A percentile compares a stretch with the other conserved stretches of the same genome.
Evolutionary conservation across 805 yeast genomes (phyloP).

Genomic region (Sugiyamaella chiloensis): DNA sequence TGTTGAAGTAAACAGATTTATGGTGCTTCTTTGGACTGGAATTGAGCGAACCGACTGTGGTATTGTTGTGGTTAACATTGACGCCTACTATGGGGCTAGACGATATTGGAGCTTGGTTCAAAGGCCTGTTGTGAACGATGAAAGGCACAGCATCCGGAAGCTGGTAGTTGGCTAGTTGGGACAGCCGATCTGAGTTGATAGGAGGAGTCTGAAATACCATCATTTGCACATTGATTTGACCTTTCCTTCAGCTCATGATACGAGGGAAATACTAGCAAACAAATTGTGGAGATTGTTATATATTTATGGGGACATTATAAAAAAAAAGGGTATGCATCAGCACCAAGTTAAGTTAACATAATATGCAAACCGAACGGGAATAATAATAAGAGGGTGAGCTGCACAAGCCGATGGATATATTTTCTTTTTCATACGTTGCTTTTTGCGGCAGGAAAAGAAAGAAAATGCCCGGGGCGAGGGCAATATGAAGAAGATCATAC

Average conservation of each 20-base stretch:
- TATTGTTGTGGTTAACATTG: too few relatives aligned
- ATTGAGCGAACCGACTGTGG: neutral
- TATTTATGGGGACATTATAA: conserved; percentile 2
- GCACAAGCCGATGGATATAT: conserved; percentile 2
- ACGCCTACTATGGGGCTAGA: too few relatives aligned
- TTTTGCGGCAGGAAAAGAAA: neutral
- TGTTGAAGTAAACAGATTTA: conserved; percentile 20
- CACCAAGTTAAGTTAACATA: conserved; percentile 6
- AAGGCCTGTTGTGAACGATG: too few relatives aligned
- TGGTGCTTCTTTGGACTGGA: neutral
- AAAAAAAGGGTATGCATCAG: conserved; percentile 5
- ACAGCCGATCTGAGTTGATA: neutral
- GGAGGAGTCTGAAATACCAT: neutral
- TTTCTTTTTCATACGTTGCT: neutral
- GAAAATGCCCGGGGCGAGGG: neutral
- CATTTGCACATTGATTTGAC: too few relatives aligned
- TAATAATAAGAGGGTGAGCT: conserved; percentile 2
- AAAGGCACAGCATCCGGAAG: neutral
- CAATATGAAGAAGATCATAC: neutral
- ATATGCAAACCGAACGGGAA: conserved; percentile 6
- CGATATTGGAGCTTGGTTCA: too few relatives aligned
- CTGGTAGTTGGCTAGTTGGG: too few relatives aligned
- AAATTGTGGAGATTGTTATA: neutral
- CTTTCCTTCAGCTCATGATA: too few relatives aligned
- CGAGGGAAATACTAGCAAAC: neutral